Evolutionary conservation across 164 flowering plant genomes (phyloP).

Genomic region (Kingdonia uniflora): DNA sequence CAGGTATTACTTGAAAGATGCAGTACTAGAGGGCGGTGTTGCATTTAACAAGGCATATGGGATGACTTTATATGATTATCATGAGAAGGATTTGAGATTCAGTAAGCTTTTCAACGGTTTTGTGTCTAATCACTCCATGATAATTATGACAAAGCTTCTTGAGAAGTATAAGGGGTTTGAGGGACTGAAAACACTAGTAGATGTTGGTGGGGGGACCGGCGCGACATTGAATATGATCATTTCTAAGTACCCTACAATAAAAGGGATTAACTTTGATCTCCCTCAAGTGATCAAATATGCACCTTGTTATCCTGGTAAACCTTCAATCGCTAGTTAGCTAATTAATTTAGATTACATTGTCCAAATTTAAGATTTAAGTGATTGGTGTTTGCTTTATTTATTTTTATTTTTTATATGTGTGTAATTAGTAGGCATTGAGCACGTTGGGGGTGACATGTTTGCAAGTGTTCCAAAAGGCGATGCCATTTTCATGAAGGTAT

Average conservation of each 20-base stretch:
- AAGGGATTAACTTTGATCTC: constrained; percentile 76
- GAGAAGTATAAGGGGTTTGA: constrained; percentile 63
- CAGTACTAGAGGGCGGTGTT: constrained; percentile 75
- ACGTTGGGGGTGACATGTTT: constrained; percentile 88
- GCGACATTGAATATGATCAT: constrained; percentile 52
- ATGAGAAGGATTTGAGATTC: constrained; percentile 65
- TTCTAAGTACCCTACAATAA: constrained; percentile 54
- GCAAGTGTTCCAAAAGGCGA: constrained; percentile 76
- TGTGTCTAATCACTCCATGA: constrained; percentile 70
- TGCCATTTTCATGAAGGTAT: constrained; percentile 90
- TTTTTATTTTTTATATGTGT: no score
- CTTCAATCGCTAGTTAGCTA: no score
- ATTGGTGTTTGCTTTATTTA: no score
- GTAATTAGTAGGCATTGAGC: constrained; percentile 78
- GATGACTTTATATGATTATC: constrained; percentile 68
- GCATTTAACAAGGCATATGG: constrained; percentile 85
- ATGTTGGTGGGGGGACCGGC: constrained; percentile 90
- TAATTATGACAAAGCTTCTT: constrained; percentile 66
- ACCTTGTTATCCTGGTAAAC: constrained; percentile 53
- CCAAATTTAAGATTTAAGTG: no score
- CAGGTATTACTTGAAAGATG: constrained; percentile 81
- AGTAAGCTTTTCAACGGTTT: no score
- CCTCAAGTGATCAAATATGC: constrained; percentile 82
- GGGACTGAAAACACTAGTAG: constrained; percentile 52
- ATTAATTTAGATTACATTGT: no score